phyloP scores from a whole-genome alignment of 108 stramenopile species.

The Aureococcus anophagefferens region DNA sequence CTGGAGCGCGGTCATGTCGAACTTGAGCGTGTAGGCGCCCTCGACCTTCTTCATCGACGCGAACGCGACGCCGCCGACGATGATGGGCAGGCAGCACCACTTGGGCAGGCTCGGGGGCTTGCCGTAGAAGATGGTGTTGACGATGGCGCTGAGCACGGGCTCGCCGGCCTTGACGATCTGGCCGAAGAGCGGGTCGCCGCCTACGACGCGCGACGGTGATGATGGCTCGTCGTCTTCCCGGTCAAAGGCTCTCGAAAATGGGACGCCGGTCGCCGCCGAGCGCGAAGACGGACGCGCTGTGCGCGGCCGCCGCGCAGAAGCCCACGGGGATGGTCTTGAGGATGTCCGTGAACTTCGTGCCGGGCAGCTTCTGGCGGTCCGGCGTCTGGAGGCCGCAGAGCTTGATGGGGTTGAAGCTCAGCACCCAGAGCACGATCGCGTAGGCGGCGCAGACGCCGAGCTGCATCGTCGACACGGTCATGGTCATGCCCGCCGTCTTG shows the following conservation, averaged over 20 bases:
- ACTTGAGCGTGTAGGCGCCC: constrained; percentile 42
- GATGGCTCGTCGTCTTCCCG: too few species aligned
- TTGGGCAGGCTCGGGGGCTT: constrained; percentile 42
- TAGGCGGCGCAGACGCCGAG: constrained; percentile 44
- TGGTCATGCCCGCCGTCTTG: constrained; percentile 42
- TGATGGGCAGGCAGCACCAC: constrained; percentile 42
- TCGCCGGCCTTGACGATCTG: constrained; percentile 51
- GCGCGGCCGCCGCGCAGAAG: constrained; percentile 44
- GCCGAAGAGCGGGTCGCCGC: constrained; percentile 47
- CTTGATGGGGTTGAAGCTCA: constrained; percentile 38
- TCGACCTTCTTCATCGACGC: constrained; percentile 44
- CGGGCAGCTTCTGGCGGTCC: constrained; percentile 29
- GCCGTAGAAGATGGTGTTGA: constrained; percentile 39
- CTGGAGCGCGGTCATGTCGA: constrained; percentile 40
- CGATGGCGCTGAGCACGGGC: constrained; percentile 41
- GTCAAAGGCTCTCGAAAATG: too few species aligned
- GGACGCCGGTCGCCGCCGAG: constrained; percentile 37
- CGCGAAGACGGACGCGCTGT: constrained; percentile 44
- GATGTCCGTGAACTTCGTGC: constrained; percentile 29
- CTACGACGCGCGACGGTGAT: too few species aligned
- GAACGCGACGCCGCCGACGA: constrained; percentile 47
- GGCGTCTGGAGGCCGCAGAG: constrained; percentile 37
- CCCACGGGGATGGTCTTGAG: constrained; percentile 38
- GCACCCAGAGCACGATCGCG: constrained; percentile 37
- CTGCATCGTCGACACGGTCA: constrained; percentile 47